Evolutionary conservation across 208 protist species (phyloP).

Genomic region (Acanthamoeba rhysodes): DNA sequence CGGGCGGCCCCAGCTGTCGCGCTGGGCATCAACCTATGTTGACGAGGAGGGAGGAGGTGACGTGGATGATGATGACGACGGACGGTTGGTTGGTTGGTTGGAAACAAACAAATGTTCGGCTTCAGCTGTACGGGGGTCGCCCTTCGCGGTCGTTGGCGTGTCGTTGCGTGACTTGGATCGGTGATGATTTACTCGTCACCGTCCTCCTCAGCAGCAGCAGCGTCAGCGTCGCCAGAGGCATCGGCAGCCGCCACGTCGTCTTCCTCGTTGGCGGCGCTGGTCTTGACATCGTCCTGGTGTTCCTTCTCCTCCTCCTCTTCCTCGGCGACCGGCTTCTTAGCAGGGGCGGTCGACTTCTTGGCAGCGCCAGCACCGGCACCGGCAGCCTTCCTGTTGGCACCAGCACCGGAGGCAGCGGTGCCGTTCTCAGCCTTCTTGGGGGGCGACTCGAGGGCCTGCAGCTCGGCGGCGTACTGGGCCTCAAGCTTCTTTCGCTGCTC

Average conservation of each 20-base stretch:
- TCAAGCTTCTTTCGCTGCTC: not conserved
- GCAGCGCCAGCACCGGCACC: too few species aligned
- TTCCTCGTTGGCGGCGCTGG: not conserved
- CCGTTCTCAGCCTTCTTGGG: not conserved
- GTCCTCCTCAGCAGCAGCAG: not conserved
- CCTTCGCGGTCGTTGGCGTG: too few species aligned
- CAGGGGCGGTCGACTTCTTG: not conserved
- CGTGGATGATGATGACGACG: not conserved
- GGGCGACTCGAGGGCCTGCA: not conserved
- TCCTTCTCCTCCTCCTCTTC: not conserved
- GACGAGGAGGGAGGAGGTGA: not conserved
- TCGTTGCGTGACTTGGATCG: too few species aligned
- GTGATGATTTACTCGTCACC: not conserved
- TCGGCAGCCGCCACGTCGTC: not conserved
- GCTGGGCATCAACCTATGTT: not conserved
- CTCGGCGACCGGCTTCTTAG: not conserved
- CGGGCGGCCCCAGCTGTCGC: too few species aligned
- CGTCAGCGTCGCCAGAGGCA: not conserved
- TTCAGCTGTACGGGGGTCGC: not conserved
- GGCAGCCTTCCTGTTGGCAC: not conserved
- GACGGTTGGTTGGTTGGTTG: too few species aligned
- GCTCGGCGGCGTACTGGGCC: not conserved
- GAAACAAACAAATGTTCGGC: too few species aligned
- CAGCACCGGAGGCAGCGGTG: too few species aligned
- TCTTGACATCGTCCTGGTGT: not conserved